Evolutionary conservation across 2,329 filamentous ascomycete species (phyloP), one percentile per base, ranked within the genome.

Genomic region (Lithohypha guttulata): DNA sequence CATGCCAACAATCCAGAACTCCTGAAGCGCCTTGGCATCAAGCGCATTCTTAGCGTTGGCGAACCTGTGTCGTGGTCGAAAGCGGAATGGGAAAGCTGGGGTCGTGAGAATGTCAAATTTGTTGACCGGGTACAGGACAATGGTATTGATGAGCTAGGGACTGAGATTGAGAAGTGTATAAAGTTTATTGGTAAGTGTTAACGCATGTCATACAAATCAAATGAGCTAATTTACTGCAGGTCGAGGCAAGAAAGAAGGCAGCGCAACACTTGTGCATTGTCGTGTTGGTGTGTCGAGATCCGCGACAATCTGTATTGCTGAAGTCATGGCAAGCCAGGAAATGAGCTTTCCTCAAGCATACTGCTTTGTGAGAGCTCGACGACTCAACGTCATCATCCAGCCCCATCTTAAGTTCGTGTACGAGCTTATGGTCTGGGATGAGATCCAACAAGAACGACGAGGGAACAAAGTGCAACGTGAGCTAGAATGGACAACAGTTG

Each of bases 231-330:
- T n/a, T n/a, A n/a, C n/a, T n/a, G n/a, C n/a, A 95, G 91, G 85
- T 50, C 77, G 78, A 50, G 87, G 89, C 23, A 83, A 81, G 55
- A 64, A 64, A 25, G 81, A 82, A 29, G 80, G 81, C 20, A 84
- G 76, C 3, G 85, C 89, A 17, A 96, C 91, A 0, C 70, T 98
- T 41, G 91, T 98, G 11, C 91, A 98, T 59, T 98, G 91, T 58
- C 81, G 91, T 13, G 91, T 98, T 6, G 91, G 91, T 33, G 91
- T 98, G 39, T 95, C 87, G 35, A 77, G 91, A 36, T 94, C 85
- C 46, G 91, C 91, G 9, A 98, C 89, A 2, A 95, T 98, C 45
- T 96, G 91, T 58, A 98, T 98, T 53, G 91, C 91, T n/a, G 87
- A 96, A 60, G 85, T 96, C 23, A 98, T 98, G 91, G 78, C 80